Conservation (phyloP, 2,329 filamentous ascomycete species). For the Pseudopithomyces chartarum region DNA sequence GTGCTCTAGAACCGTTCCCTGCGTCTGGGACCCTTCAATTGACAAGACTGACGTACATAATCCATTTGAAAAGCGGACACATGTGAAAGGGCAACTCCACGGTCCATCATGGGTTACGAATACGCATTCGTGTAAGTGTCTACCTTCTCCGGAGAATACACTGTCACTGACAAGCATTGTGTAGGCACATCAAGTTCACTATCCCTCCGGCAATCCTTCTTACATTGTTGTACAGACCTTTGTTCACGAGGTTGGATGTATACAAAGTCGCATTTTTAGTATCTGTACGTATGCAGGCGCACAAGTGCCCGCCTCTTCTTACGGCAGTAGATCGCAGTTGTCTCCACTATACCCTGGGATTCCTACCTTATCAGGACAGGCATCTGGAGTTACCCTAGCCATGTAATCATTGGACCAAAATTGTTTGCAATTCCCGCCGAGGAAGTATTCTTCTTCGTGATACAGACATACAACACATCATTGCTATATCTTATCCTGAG, state of each 20-base stretch:
- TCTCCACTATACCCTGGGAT: conserved; percentile 76
- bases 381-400: conserved; percentile 73
- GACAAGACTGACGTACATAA: conserved; percentile 16
- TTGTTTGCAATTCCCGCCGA: conserved; percentile 70
- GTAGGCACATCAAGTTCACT: conserved; percentile 69
- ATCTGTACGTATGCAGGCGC: conserved; percentile 41
- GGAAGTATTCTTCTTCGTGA: conserved; percentile 77
- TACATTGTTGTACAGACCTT: conserved; percentile 63
- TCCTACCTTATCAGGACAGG: conserved; percentile 71
- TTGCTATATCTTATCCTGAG: conserved; percentile 70
- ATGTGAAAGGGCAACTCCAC: conserved; percentile 12
- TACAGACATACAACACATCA: conserved; percentile 76
- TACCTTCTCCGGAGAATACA: background rate
- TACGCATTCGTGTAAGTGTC: conserved; percentile 65
- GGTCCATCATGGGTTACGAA: conserved; percentile 60
- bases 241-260: conserved; percentile 65
- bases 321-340: conserved; percentile 61
- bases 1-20: conserved; percentile 25
- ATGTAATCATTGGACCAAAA: conserved; percentile 67
- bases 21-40: conserved; percentile 21
- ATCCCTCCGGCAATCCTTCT: conserved; percentile 66
- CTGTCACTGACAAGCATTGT: background rate
- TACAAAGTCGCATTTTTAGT: conserved; percentile 68
- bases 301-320: conserved; percentile 17
- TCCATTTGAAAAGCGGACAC: conserved; percentile 8